Evolutionary conservation across 495 filamentous ascomycete species (phyloP), one percentile per base, ranked within the genome.

Genomic region (Geoglossum glabrum): DNA sequence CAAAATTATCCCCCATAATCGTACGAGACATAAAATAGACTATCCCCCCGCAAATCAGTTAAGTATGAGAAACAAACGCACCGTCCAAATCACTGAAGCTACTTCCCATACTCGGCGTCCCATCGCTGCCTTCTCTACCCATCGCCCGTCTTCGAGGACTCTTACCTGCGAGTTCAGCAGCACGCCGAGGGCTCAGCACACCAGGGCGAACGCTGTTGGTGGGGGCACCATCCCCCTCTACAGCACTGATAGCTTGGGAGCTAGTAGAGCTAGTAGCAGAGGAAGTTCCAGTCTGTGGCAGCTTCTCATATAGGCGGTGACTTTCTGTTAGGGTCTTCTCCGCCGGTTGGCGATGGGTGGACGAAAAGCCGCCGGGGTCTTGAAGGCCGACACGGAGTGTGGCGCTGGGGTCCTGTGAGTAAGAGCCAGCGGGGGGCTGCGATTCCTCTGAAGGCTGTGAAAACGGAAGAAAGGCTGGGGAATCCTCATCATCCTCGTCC

Each of bases 1-100:
- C 60, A 54, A 40, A 38, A 26, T 36, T 60, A 17, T 58, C 21
- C 54, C 27, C 5, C 34, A 55, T 19, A 30, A 33, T 11, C 21
- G 8, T 10, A 25, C 26, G 57, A 34, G 34, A 54, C 47, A 8
- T 17, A 23, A 23, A 23, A n/a, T 47, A 3, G 3, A 47, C 3
- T 4, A n/a, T 47, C 31, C 11, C 31, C 11, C 31, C 31, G 31
- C 31, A 11, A 34, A 34, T 5, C 11, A 34, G 31, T 4, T 34
- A 56, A 60, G 28, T 15, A 19, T 28, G 49, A 50, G 15, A 43
- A 17, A 3, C 9, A n/a, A 38, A 69, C 74, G 61, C 75, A 90
- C 87, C 88, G 68, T 97, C 93, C 28, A 98, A 73, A 72, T 98
- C 92, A 68, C 90, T 95, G 65, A 94, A 98, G 67, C 90, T 95